These are phyloP conservation scores for Chlorella ohadii DNA, from an alignment of 139 green algal genomes.

Conservation along the genomic window DNA sequence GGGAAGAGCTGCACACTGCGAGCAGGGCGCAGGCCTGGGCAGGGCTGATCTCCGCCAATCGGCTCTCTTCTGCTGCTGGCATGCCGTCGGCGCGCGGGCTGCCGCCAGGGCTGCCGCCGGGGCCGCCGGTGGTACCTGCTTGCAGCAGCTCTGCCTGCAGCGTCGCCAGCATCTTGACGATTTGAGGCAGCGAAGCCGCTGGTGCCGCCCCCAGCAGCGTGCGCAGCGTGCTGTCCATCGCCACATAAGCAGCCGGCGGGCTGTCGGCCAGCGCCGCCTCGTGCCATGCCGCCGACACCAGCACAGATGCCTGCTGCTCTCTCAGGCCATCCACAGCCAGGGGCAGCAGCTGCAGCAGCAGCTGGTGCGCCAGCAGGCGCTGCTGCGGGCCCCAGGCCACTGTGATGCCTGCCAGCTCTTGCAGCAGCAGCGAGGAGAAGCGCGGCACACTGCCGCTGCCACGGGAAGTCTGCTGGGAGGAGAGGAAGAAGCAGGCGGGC, in stretches of 20 bases:
- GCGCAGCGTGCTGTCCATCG: slow-evolving; percentile 27
- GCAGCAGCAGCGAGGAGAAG: slow-evolving; percentile 50
- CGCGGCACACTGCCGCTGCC: not conserved
- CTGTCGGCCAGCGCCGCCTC: slow-evolving; percentile 33
- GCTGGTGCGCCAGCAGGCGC: slow-evolving; percentile 44
- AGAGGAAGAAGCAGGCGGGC: not conserved
- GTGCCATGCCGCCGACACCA: slow-evolving; percentile 48
- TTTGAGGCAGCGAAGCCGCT: not conserved
- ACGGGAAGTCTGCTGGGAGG: not conserved
- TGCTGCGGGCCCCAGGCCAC: slow-evolving; percentile 33
- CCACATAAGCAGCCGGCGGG: slow-evolving; percentile 32
- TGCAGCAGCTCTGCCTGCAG: slow-evolving; percentile 31
- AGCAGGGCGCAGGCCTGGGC: slow-evolving; percentile 44
- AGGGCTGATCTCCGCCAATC: slow-evolving; percentile 1
- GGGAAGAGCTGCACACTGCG: slow-evolving; percentile 19
- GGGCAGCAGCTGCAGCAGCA: slow-evolving; percentile 42
- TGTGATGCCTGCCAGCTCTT: slow-evolving; percentile 36
- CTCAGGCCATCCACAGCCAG: slow-evolving; percentile 34
- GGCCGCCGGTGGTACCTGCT: not conserved
- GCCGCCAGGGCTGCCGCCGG: not conserved
- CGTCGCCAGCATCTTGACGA: slow-evolving; percentile 19
- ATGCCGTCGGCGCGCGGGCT: not conserved
- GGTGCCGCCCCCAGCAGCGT: slow-evolving; percentile 18
- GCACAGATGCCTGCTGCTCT: slow-evolving; percentile 26
- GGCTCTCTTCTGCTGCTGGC: not conserved